phyloP scores from a whole-genome alignment of 2,329 filamentous ascomycete species.

The Nothophaeocryptopus gaeumannii region DNA sequence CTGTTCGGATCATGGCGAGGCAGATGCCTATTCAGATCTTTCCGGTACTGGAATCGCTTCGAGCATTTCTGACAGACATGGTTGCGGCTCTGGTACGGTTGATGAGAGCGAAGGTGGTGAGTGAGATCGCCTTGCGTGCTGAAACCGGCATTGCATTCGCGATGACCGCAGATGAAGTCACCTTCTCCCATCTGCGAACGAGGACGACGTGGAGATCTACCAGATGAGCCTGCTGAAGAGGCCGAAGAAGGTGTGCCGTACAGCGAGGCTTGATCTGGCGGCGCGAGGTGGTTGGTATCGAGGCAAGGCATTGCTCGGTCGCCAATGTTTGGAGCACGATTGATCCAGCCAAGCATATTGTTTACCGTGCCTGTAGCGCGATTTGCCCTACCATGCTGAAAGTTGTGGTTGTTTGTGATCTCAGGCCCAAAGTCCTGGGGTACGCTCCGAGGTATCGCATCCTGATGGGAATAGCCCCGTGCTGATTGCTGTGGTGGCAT shows the following conservation, averaged over 20 bases:
- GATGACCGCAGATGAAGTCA: slow-evolving; percentile 10
- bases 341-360: slow-evolving; percentile 20
- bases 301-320: slow-evolving; percentile 11
- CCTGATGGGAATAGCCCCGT: not conserved
- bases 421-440: slow-evolving; percentile 10
- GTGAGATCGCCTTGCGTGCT: slow-evolving; percentile 20
- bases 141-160: slow-evolving; percentile 21
- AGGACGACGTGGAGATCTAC: slow-evolving; percentile 13
- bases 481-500: not conserved
- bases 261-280: slow-evolving; percentile 6
- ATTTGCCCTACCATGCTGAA: slow-evolving; percentile 3
- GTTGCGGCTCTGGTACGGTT: slow-evolving; percentile 19
- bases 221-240: slow-evolving; percentile 19
- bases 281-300: slow-evolving; percentile 16
- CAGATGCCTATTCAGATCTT: slow-evolving; percentile 22
- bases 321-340: slow-evolving; percentile 11
- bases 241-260: slow-evolving; percentile 22
- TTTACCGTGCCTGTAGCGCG: not conserved
- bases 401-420: slow-evolving; percentile 15
- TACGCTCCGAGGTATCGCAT: not conserved
- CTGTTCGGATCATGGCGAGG: slow-evolving; percentile 24
- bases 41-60: slow-evolving; percentile 25
- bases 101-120: slow-evolving; percentile 23
- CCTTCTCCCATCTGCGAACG: slow-evolving; percentile 15
- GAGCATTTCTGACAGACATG: slow-evolving; percentile 22